phyloP scores from a whole-genome alignment of 306 rosid genomes.

The Abrus precatorius region DNA sequence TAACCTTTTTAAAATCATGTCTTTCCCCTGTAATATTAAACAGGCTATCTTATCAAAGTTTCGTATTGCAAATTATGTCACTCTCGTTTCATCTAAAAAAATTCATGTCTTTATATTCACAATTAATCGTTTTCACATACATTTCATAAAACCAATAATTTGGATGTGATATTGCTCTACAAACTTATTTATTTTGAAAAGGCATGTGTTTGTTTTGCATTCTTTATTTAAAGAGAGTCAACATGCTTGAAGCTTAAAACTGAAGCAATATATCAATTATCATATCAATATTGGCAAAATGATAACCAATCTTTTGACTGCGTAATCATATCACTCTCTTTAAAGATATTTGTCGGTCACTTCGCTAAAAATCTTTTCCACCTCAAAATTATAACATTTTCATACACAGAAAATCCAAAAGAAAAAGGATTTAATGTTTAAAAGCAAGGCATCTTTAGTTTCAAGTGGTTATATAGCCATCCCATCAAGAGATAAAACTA shows the following conservation, averaged over 20 bases:
- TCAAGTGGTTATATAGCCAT: not conserved
- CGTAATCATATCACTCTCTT: not conserved
- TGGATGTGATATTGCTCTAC: not conserved
- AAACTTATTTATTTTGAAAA: not conserved
- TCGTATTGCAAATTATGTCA: not conserved
- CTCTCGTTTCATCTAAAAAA: not conserved
- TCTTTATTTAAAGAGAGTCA: not conserved
- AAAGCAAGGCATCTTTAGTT: not conserved
- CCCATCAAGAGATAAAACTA: not conserved
- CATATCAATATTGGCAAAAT: not conserved
- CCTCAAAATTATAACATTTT: conserved; percentile 3
- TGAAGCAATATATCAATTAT: not conserved
- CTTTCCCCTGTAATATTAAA: not conserved
- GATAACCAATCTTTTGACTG: not conserved
- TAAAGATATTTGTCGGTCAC: not conserved
- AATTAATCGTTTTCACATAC: not conserved
- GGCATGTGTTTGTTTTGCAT: too few relatives aligned
- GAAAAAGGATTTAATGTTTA: conserved; percentile 2
- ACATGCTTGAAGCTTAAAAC: conserved; percentile 30
- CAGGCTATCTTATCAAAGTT: not conserved
- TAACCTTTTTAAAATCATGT: not conserved
- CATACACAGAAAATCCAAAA: conserved; percentile 6
- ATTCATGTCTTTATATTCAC: not conserved
- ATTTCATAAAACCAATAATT: not conserved
- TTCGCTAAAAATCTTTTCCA: not conserved